Percentiles rank a stretch among this genome's conserved stretches.
Conservation (phyloP, 108 stramenopile genomes). For the Fragilariopsis cylindrus region DNA sequence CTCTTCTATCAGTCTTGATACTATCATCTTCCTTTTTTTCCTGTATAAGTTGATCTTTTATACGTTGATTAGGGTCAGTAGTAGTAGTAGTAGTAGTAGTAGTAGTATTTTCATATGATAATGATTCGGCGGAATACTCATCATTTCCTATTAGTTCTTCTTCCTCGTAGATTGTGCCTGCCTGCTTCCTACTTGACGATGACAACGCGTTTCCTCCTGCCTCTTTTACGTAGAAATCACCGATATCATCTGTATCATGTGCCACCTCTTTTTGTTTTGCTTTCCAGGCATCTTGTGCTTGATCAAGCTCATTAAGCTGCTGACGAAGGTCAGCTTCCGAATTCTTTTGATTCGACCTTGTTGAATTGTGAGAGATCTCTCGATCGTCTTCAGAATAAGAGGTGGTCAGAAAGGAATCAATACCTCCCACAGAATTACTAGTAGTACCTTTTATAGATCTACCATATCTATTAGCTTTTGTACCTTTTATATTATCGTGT, state of each 20-base stretch:
- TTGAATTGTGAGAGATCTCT: neutral
- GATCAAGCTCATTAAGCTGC: conserved; percentile 32
- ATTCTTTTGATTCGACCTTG: neutral
- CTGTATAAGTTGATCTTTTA: neutral
- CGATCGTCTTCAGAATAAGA: conserved; percentile 13
- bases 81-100: no score
- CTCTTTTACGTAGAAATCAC: conserved; percentile 23
- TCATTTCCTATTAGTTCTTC: neutral
- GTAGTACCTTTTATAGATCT: neutral
- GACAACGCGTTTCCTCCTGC: conserved; percentile 3
- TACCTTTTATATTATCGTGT: conserved; percentile 10
- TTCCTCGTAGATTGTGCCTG: conserved; percentile 14
- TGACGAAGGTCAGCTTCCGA: conserved; percentile 10
- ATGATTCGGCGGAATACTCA: neutral
- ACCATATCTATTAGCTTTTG: neutral
- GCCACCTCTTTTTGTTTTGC: neutral
- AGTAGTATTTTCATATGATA: neutral
- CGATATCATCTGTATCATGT: conserved; percentile 1
- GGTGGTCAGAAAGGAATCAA: conserved; percentile 28
- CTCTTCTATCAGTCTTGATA: neutral
- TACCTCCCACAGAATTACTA: conserved; percentile 12
- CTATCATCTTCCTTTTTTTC: neutral
- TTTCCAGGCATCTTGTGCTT: conserved; percentile 23
- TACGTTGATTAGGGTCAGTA: neutral
- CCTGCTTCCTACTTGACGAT: conserved; percentile 2